phyloP scores from a whole-genome alignment of 2,329 filamentous ascomycete species.

The Monilinia vaccinii-corymbosi region DNA sequence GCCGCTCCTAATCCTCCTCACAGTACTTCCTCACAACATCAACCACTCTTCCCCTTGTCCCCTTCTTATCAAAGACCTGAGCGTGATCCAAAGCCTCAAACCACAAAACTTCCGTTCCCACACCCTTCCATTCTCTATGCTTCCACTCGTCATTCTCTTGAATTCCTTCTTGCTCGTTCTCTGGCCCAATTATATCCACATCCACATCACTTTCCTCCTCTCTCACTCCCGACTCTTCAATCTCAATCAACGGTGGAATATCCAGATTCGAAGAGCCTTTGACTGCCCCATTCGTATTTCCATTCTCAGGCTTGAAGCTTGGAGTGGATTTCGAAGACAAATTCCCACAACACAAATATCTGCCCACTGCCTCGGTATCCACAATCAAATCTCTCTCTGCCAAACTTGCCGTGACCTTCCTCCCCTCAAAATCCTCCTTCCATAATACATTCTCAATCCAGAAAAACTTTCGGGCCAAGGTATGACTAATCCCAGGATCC shows the following conservation, averaged over 20 bases:
- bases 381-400: constrained; percentile 45
- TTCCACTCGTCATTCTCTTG: constrained; percentile 24
- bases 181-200: neutral
- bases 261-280: neutral
- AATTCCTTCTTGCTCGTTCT: neutral
- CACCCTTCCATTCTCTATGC: constrained; percentile 26
- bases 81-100: constrained; percentile 47
- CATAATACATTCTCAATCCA: constrained; percentile 53
- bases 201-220: neutral
- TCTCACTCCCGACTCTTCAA: neutral
- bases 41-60: constrained; percentile 29
- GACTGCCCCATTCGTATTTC: constrained; percentile 2
- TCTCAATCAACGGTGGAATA: neutral
- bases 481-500: constrained; percentile 50
- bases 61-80: constrained; percentile 39
- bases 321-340: neutral
- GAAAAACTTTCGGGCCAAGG: constrained; percentile 48
- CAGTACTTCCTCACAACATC: constrained; percentile 27
- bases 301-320: constrained; percentile 20
- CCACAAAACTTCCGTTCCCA: constrained; percentile 42
- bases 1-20: neutral
- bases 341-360: constrained; percentile 36
- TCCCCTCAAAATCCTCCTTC: constrained; percentile 43
- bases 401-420: constrained; percentile 39
- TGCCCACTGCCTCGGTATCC: constrained; percentile 41